Conservation (phyloP, 2,329 filamentous ascomycete species). For the Fusarium sp. region DNA sequence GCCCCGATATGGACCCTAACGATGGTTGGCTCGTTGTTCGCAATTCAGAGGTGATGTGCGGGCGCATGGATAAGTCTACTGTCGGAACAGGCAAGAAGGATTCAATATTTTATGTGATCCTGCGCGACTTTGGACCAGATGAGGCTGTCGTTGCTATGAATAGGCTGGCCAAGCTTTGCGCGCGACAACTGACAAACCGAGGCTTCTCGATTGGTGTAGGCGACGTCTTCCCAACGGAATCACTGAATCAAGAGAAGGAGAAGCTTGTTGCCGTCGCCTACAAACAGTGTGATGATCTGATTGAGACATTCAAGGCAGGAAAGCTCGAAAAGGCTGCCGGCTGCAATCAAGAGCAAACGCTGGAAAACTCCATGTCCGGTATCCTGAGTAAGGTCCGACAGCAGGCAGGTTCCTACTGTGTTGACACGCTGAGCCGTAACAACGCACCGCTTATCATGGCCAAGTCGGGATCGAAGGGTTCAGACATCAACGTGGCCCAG, state of each 20-base stretch:
- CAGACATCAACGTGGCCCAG: constrained; percentile 97
- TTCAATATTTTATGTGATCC: constrained; percentile 95
- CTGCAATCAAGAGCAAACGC: constrained; percentile 88
- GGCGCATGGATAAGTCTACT: constrained; percentile 96
- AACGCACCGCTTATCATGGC: constrained; percentile 98
- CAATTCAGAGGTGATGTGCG: constrained; percentile 98
- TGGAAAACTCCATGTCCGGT: constrained; percentile 90
- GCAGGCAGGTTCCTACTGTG: constrained; percentile 89
- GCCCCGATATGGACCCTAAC: constrained; percentile 80
- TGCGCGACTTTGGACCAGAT: constrained; percentile 92
- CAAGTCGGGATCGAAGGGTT: constrained; percentile 95
- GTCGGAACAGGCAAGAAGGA: constrained; percentile 98
- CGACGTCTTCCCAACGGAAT: constrained; percentile 85
- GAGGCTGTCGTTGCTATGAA: constrained; percentile 94
- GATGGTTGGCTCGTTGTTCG: constrained; percentile 93
- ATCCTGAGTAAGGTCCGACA: constrained; percentile 92
- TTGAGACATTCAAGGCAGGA: constrained; percentile 79
- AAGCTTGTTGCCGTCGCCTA: constrained; percentile 81
- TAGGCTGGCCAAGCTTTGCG: constrained; percentile 87
- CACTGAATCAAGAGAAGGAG: constrained; percentile 77
- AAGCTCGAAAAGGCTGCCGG: constrained; percentile 87
- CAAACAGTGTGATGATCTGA: constrained; percentile 81
- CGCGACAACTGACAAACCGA: constrained; percentile 85
- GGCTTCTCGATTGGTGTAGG: constrained; percentile 97
- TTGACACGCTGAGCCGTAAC: constrained; percentile 86